Conservation (phyloP, 2,329 filamentous ascomycete genomes). For the Aspergillus tubingensis region DNA sequence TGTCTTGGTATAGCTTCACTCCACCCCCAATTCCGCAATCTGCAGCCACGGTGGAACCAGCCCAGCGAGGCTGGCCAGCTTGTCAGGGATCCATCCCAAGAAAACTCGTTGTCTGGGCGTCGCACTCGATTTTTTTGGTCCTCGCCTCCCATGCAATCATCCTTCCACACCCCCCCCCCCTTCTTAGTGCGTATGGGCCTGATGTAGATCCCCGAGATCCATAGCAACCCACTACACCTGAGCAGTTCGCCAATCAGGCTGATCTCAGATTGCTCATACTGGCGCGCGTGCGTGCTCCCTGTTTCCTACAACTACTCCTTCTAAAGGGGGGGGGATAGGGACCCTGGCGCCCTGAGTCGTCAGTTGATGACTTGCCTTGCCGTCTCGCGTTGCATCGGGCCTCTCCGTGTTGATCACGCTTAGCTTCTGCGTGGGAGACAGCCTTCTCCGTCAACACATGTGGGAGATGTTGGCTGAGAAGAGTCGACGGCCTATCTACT, state of each 20-base stretch:
- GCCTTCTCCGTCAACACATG: not conserved
- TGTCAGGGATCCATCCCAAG: not conserved
- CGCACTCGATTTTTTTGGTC: conserved; percentile 4
- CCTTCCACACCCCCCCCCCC: not conserved
- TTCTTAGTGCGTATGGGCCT: not conserved
- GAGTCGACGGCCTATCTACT: not conserved
- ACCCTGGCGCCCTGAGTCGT: not conserved
- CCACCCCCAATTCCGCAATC: not conserved
- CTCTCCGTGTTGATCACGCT: conserved; percentile 1
- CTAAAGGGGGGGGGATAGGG: not conserved
- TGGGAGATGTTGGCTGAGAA: not conserved
- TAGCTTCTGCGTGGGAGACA: not conserved
- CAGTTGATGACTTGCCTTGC: conserved; percentile 3
- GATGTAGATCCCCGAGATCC: conserved; percentile 11
- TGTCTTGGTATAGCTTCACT: not conserved
- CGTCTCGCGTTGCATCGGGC: not conserved
- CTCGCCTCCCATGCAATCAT: not conserved
- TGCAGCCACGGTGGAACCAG: not conserved
- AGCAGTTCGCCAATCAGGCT: conserved; percentile 3
- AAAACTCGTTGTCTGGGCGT: not conserved
- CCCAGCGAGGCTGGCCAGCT: conserved; percentile 3
- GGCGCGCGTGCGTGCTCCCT: not conserved
- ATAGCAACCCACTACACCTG: not conserved
- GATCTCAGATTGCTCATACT: not conserved
- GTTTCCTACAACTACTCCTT: not conserved